These are phyloP conservation scores for Neonectria coccinea DNA, from an alignment of 2,329 filamentous ascomycete species.

Conservation along the genomic window DNA sequence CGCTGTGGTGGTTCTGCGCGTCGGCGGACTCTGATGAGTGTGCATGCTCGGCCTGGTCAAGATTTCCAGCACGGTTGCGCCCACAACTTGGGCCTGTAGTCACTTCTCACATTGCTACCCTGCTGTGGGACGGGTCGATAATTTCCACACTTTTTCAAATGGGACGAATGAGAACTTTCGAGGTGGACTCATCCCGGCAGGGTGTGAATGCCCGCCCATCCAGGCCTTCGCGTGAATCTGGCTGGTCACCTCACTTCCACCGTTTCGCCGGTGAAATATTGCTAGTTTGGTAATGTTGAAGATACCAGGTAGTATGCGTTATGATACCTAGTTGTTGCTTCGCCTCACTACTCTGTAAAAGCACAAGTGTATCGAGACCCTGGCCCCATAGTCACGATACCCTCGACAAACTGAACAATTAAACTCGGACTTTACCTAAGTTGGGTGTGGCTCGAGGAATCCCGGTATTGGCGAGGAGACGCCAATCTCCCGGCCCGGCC, in stretches of 20 bases:
- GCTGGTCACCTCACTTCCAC: not conserved
- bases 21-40: not conserved
- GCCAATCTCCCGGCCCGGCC: not conserved
- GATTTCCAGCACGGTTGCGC: not conserved
- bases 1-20: not conserved
- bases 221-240: not conserved
- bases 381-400: not conserved
- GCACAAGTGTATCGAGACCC: not conserved
- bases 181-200: slow-evolving; percentile 1
- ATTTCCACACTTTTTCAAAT: slow-evolving; percentile 1
- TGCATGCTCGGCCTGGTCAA: not conserved
- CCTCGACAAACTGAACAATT: not conserved
- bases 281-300: not conserved
- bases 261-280: not conserved
- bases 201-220: not conserved
- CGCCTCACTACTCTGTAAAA: not conserved
- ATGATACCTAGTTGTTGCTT: not conserved
- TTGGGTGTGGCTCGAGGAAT: too few species aligned
- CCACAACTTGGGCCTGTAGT: not conserved
- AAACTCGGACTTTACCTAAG: too few species aligned
- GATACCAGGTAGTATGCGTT: slow-evolving; percentile 1
- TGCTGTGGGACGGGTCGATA: slow-evolving; percentile 1
- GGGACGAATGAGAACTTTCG: slow-evolving; percentile 1
- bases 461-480: too few species aligned
- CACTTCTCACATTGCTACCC: not conserved